Percentiles rank a stretch among this genome's conserved stretches.
Conservation (phyloP, 2,329 filamentous ascomycete species). For the Fusarium euwallaceae region DNA sequence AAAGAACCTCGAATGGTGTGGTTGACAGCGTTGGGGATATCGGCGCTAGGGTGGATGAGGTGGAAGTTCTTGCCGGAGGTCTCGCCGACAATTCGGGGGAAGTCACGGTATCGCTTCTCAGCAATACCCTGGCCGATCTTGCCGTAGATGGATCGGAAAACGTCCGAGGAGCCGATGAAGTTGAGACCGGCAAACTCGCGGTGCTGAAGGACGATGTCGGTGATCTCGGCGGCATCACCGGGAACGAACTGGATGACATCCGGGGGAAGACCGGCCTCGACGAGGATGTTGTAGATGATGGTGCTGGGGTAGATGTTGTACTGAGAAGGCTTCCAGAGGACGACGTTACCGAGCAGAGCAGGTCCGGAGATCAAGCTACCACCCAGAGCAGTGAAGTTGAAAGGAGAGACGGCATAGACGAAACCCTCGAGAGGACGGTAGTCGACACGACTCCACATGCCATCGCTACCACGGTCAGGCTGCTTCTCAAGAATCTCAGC, state of each 20-base stretch:
- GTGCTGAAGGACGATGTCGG: slow-evolving; percentile 80
- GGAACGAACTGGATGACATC: slow-evolving; percentile 95
- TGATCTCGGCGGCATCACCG: slow-evolving; percentile 87
- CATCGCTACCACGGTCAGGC: slow-evolving; percentile 49
- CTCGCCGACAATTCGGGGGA: slow-evolving; percentile 90
- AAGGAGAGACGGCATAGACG: slow-evolving; percentile 92
- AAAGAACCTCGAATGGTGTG: slow-evolving; percentile 90
- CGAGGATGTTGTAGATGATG: slow-evolving; percentile 88
- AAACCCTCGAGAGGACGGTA: slow-evolving; percentile 94
- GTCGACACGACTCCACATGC: slow-evolving; percentile 76
- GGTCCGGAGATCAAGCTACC: slow-evolving; percentile 87
- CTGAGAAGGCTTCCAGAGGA: slow-evolving; percentile 95
- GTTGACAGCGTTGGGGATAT: slow-evolving; percentile 82
- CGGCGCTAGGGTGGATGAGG: slow-evolving; percentile 81
- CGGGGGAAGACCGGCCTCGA: slow-evolving; percentile 89
- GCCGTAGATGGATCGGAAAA: slow-evolving; percentile 90
- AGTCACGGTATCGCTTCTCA: slow-evolving; percentile 83
- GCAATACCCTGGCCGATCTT: slow-evolving; percentile 86
- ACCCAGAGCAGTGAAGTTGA: slow-evolving; percentile 96
- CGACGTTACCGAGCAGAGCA: slow-evolving; percentile 92
- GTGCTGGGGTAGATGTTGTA: slow-evolving; percentile 88
- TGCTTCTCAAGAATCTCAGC: slow-evolving; percentile 58
- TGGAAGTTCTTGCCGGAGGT: slow-evolving; percentile 97
- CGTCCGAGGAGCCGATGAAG: slow-evolving; percentile 91
- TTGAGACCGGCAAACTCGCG: slow-evolving; percentile 89